Percentiles rank a stretch among this genome's conserved stretches.
Conservation (phyloP, 805 yeast genomes). For the Metschnikowia baotianmanensis region DNA sequence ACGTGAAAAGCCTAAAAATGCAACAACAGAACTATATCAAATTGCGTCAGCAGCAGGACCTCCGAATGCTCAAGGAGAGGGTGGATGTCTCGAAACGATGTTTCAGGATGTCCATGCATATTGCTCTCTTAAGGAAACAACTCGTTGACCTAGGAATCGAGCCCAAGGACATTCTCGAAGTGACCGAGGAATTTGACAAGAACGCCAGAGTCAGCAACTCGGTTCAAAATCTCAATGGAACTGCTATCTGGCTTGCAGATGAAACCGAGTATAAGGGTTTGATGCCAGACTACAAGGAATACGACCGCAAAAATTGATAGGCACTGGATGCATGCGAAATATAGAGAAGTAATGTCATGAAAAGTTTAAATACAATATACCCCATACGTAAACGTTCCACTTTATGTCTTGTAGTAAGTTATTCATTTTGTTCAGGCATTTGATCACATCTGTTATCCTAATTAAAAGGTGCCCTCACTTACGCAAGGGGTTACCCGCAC, state of each 20-base stretch:
- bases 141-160: conserved; percentile 52
- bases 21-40: conserved; percentile 50
- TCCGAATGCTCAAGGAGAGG: conserved; percentile 52
- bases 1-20: conserved; percentile 36
- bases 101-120: conserved; percentile 62
- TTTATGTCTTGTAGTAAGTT: too few relatives aligned
- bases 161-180: conserved; percentile 57
- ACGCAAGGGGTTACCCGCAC: conserved; percentile 22
- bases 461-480: not conserved
- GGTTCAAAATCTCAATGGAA: conserved; percentile 52
- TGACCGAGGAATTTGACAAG: conserved; percentile 53
- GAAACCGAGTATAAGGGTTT: conserved; percentile 45
- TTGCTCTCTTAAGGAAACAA: conserved; percentile 63
- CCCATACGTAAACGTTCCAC: too few relatives aligned
- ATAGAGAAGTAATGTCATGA: not conserved
- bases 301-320: conserved; percentile 40
- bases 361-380: not conserved
- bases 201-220: conserved; percentile 58
- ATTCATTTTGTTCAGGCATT: not conserved
- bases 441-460: not conserved
- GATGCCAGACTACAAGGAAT: conserved; percentile 61
- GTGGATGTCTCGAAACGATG: conserved; percentile 46
- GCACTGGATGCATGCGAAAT: too few relatives aligned
- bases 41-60: conserved; percentile 50
- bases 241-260: conserved; percentile 59